phyloP scores from a whole-genome alignment of 1,284 basidiomycete genomes.

The Leccinum ponderosum region DNA sequence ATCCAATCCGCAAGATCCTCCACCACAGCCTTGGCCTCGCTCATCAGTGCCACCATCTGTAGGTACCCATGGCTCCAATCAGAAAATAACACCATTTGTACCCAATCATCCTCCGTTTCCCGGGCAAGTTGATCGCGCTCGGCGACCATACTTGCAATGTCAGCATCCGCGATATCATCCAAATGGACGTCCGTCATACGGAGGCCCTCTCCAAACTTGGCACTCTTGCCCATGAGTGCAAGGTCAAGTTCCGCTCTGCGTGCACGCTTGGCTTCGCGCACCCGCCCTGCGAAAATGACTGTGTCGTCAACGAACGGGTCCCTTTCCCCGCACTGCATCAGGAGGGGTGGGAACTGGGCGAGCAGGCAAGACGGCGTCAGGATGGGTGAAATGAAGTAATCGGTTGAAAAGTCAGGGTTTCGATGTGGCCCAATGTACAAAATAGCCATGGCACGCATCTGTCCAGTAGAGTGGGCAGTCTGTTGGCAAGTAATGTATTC shows the following conservation, averaged over 20 bases:
- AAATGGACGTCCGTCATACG: conserved; percentile 41
- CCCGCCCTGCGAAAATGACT: conserved; percentile 90
- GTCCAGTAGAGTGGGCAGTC: conserved; percentile 12
- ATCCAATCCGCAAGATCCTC: conserved; percentile 95
- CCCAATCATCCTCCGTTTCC: conserved; percentile 92
- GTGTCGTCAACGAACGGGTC: conserved; percentile 97
- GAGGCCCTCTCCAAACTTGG: conserved; percentile 55
- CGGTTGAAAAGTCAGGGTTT: conserved; percentile 91
- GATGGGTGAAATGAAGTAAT: conserved; percentile 95
- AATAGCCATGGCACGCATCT: conserved; percentile 99
- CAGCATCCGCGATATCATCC: conserved; percentile 32
- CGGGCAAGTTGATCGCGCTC: conserved; percentile 60
- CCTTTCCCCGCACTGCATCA: conserved; percentile 94
- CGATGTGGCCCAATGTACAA: conserved; percentile 92
- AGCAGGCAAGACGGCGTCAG: conserved; percentile 83
- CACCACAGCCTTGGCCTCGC: conserved; percentile 80
- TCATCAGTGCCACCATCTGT: conserved; percentile 91
- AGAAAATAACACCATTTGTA: conserved; percentile 87
- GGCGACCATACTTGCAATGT: conserved; percentile 44
- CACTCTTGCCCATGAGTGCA: conserved; percentile 54
- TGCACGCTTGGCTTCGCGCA: conserved; percentile 88
- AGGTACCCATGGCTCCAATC: conserved; percentile 95
- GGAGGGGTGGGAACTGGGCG: conserved; percentile 89
- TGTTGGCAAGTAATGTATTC: not conserved
- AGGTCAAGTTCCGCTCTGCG: conserved; percentile 70